These are phyloP conservation scores for Plasmodium vivax DNA, from an alignment of 169 alveolate genomes.

Conservation along the genomic window DNA sequence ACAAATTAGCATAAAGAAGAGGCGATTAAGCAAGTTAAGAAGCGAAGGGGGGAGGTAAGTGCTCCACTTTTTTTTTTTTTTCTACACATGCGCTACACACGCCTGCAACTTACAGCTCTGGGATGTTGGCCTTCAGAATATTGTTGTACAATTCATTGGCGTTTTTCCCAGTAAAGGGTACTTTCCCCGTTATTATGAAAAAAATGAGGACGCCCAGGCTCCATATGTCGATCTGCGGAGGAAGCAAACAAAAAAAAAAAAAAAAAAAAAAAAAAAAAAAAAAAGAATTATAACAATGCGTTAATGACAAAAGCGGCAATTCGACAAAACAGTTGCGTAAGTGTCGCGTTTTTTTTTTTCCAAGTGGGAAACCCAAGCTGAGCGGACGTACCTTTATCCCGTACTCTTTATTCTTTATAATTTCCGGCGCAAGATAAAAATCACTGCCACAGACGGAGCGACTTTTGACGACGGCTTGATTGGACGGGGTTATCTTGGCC, in stretches of 20 bases:
- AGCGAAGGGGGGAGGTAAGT: neutral
- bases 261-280: neutral
- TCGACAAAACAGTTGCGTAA: neutral
- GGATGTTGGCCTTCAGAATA: slow-evolving; percentile 58
- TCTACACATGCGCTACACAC: neutral
- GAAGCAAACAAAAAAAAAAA: neutral
- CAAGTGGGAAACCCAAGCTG: neutral
- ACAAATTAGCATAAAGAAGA: neutral
- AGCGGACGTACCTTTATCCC: slow-evolving; percentile 44
- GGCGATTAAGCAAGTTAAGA: neutral
- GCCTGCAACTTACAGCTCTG: slow-evolving; percentile 29
- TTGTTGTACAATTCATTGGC: slow-evolving; percentile 68
- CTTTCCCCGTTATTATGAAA: slow-evolving; percentile 80
- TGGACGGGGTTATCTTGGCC: slow-evolving; percentile 85
- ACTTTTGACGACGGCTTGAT: slow-evolving; percentile 82
- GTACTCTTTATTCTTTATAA: slow-evolving; percentile 88
- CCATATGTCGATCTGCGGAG: slow-evolving; percentile 77
- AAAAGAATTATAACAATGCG: neutral
- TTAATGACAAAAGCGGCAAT: neutral
- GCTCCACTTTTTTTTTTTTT: neutral
- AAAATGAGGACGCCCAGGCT: slow-evolving; percentile 79
- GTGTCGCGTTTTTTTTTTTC: neutral
- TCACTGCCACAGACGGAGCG: slow-evolving; percentile 89
- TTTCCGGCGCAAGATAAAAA: slow-evolving; percentile 90
- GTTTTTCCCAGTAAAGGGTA: slow-evolving; percentile 76